These are phyloP conservation scores for Triangularia setosa DNA, from an alignment of 2,329 filamentous ascomycete species.

Conservation along the genomic window DNA sequence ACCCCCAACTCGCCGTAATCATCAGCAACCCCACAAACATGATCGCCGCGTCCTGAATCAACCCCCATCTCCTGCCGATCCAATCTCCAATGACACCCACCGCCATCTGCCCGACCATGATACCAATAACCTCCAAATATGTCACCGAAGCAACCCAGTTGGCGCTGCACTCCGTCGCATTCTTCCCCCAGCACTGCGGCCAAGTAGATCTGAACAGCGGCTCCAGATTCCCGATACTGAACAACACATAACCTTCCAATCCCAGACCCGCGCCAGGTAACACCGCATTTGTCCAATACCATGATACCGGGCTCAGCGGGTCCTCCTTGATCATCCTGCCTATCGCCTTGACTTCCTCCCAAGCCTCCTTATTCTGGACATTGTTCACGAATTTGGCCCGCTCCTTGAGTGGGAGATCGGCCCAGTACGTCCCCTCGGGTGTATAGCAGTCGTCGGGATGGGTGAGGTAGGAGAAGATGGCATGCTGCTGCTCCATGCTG, in stretches of 20 bases:
- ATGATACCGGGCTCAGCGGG: slow-evolving; percentile 75
- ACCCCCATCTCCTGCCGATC: slow-evolving; percentile 88
- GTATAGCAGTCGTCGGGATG: slow-evolving; percentile 88
- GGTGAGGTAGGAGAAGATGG: slow-evolving; percentile 73
- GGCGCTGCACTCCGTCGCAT: slow-evolving; percentile 60
- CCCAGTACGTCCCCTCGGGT: slow-evolving; percentile 83
- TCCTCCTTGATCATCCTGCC: slow-evolving; percentile 82
- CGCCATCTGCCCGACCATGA: slow-evolving; percentile 87
- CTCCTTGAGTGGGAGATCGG: slow-evolving; percentile 70
- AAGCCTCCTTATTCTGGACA: slow-evolving; percentile 68
- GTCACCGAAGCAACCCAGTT: slow-evolving; percentile 83
- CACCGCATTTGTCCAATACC: slow-evolving; percentile 87
- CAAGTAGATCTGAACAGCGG: slow-evolving; percentile 76
- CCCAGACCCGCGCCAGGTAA: slow-evolving; percentile 88
- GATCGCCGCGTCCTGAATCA: slow-evolving; percentile 91
- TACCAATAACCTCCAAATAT: slow-evolving; percentile 90
- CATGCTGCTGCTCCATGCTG: slow-evolving; percentile 47
- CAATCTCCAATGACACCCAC: slow-evolving; percentile 71
- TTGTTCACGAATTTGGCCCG: slow-evolving; percentile 71
- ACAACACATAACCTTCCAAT: slow-evolving; percentile 92
- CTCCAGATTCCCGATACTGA: slow-evolving; percentile 91
- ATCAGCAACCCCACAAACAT: slow-evolving; percentile 93
- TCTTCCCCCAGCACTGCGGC: slow-evolving; percentile 69
- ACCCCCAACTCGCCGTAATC: slow-evolving; percentile 86
- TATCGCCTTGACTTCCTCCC: slow-evolving; percentile 61